These are phyloP conservation scores for Knoxia roxburghii DNA, from an alignment of 257 asterid genomes.

Conservation along the genomic window DNA sequence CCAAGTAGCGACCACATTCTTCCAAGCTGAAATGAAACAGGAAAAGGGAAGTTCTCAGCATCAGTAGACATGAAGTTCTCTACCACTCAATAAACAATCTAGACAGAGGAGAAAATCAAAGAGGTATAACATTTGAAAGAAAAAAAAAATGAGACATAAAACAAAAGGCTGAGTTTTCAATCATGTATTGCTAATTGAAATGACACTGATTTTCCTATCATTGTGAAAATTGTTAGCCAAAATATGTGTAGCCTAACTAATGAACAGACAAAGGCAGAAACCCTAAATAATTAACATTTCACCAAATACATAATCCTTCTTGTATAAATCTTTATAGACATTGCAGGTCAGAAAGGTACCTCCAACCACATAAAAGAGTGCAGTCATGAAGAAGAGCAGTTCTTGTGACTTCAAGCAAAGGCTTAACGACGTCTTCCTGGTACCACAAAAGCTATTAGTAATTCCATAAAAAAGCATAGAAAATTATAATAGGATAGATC, in stretches of 20 bases:
- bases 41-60: neutral
- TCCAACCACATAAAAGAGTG: conserved; percentile 92
- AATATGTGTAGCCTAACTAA: neutral
- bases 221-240: neutral
- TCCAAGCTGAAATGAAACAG: conserved; percentile 55
- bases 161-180: neutral
- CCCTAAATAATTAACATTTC: neutral
- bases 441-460: conserved; percentile 17
- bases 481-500: neutral
- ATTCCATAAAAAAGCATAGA: neutral
- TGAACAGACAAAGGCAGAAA: neutral
- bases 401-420: conserved; percentile 91
- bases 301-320: conserved; percentile 1
- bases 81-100: neutral
- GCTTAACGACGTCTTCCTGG: conserved; percentile 95
- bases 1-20: conserved; percentile 96
- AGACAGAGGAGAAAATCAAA: neutral
- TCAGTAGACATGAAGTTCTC: neutral
- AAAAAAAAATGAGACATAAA: neutral
- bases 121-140: no score
- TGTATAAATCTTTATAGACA: neutral
- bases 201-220: neutral
- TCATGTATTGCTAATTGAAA: no score
- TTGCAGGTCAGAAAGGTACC: conserved; percentile 39
- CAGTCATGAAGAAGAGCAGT: conserved; percentile 96